Evolutionary conservation across 225 moss, liverwort and hornwort genomes (phyloP).

Genomic region (Physcomitrium patens): DNA sequence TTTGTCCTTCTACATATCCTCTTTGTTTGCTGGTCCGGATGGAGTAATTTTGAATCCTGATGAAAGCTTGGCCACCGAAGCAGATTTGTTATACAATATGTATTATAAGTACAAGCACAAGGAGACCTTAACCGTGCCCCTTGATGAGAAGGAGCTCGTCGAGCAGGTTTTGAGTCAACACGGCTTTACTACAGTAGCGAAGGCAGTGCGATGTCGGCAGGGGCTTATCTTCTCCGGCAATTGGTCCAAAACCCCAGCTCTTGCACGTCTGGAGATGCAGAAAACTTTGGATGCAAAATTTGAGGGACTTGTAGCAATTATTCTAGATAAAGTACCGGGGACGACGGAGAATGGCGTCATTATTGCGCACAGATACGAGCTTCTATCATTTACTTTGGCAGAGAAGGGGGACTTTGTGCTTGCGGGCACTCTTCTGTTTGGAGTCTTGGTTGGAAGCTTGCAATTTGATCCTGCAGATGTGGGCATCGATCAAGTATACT

Average conservation of each 20-base stretch:
- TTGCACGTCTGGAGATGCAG: conserved; percentile 45
- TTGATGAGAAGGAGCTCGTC: conserved; percentile 49
- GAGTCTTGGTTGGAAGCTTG: conserved; percentile 36
- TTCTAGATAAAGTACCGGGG: conserved; percentile 36
- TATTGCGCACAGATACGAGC: conserved; percentile 51
- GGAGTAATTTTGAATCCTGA: conserved; percentile 43
- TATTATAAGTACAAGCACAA: conserved; percentile 63
- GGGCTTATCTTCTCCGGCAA: conserved; percentile 55
- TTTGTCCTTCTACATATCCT: conserved; percentile 54
- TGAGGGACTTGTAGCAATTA: conserved; percentile 46
- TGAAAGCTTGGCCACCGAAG: conserved; percentile 44
- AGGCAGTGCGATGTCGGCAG: conserved; percentile 52
- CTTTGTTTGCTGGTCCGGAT: conserved; percentile 53
- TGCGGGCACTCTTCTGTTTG: conserved; percentile 34
- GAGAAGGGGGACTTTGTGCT: conserved; percentile 44
- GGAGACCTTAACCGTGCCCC: conserved; percentile 51
- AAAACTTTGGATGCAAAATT: conserved; percentile 43
- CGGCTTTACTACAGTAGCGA: conserved; percentile 35
- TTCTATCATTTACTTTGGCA: conserved; percentile 52
- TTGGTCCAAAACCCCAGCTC: conserved; percentile 36
- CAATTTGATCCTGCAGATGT: conserved; percentile 57
- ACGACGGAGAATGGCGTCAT: conserved; percentile 40
- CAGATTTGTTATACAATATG: conserved; percentile 61
- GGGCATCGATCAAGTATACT: conserved; percentile 45
- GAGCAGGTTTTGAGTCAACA: conserved; percentile 40